Conservation (phyloP, 371 early-diverging fungal genomes). For the Capillidium rhysosporum region DNA sequence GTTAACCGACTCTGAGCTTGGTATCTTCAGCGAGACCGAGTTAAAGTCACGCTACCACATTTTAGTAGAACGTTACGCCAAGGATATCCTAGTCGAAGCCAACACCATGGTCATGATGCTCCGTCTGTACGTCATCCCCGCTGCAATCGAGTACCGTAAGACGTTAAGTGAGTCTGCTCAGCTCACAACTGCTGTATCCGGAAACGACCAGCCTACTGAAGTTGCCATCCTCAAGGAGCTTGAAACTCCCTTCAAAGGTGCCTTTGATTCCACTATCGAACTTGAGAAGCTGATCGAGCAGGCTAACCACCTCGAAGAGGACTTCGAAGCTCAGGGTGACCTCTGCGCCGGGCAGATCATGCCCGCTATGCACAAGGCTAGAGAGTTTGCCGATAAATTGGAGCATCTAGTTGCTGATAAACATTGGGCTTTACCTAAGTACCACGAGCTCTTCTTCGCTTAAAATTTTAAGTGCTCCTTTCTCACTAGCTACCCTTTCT, state of each 20-base stretch:
- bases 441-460: constrained; percentile 73
- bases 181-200: too few species aligned
- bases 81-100: constrained; percentile 87
- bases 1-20: constrained; percentile 40
- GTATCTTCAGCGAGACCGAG: constrained; percentile 74
- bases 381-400: constrained; percentile 50
- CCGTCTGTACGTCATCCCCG: constrained; percentile 67
- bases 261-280: constrained; percentile 29
- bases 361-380: constrained; percentile 48
- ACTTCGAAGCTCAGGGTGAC: constrained; percentile 37
- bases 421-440: constrained; percentile 90
- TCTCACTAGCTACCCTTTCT: too few species aligned
- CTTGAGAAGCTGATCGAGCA: constrained; percentile 35
- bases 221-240: constrained; percentile 37
- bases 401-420: constrained; percentile 70
- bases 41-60: constrained; percentile 84
- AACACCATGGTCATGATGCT: constrained; percentile 70
- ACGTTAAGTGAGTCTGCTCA: constrained; percentile 58
- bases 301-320: constrained; percentile 29
- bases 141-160: constrained; percentile 73
- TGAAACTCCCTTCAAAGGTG: constrained; percentile 29
- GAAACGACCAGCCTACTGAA: constrained; percentile 54
- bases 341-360: constrained; percentile 34
- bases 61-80: constrained; percentile 83
- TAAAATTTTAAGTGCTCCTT: too few species aligned